These are phyloP conservation scores for Tritrichomonas foetus DNA, from an alignment of 208 protist species.

Conservation along the genomic window DNA sequence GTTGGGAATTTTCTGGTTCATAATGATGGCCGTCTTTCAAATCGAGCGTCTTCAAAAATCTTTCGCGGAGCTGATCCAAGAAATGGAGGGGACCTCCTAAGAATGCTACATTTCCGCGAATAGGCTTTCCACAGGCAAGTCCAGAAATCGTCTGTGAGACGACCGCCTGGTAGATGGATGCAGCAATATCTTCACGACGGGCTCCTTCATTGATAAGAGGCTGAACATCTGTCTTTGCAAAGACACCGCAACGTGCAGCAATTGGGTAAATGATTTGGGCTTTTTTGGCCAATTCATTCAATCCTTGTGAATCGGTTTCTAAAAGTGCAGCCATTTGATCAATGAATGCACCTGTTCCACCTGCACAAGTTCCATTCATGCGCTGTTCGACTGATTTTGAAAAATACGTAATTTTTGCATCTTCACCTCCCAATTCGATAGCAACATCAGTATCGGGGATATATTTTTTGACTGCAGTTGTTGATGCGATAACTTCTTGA, in stretches of 20 bases:
- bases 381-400: not conserved
- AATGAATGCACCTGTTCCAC: not conserved
- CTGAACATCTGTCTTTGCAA: not conserved
- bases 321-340: not conserved
- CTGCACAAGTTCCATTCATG: not conserved
- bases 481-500: not conserved
- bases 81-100: not conserved
- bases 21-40: not conserved
- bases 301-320: not conserved
- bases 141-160: not conserved
- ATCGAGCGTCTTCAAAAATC: not conserved
- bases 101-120: not conserved
- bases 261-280: not conserved
- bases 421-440: not conserved
- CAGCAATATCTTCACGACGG: not conserved
- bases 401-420: constrained; percentile 16
- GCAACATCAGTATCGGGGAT: not conserved
- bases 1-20: not conserved
- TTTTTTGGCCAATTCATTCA: not conserved
- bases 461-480: not conserved
- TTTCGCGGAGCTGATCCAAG: not conserved
- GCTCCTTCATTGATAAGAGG: not conserved
- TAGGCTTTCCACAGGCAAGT: not conserved
- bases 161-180: not conserved
- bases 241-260: not conserved